These are phyloP conservation scores for Boletales sp. DNA, from an alignment of 768 basidiomycete species.

Conservation along the genomic window DNA sequence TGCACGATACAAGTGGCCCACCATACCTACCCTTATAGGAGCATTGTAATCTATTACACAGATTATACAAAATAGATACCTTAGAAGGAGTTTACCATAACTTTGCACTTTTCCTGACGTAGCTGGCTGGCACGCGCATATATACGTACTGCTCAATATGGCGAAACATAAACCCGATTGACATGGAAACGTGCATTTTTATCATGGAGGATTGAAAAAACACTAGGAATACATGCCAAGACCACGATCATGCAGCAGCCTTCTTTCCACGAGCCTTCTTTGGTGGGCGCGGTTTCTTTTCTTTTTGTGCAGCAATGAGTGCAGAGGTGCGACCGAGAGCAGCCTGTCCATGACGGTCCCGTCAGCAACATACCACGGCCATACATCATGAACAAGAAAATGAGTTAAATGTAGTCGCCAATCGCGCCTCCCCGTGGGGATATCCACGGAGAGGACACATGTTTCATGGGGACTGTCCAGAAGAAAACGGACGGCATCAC, in stretches of 20 bases:
- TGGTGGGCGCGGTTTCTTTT: conserved; percentile 60
- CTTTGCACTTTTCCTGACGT: conserved; percentile 41
- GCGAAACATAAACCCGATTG: not conserved
- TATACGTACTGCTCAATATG: no score
- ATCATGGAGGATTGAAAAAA: conserved; percentile 10
- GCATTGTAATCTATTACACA: no score
- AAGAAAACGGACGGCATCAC: conserved; percentile 23
- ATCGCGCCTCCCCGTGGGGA: conserved; percentile 29
- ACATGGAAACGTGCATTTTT: conserved; percentile 13
- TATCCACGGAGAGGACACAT: conserved; percentile 27
- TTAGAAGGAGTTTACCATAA: no score
- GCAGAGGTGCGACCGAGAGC: conserved; percentile 76
- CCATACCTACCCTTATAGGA: no score
- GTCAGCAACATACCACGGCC: conserved; percentile 48
- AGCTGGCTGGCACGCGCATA: no score
- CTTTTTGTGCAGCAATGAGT: conserved; percentile 63
- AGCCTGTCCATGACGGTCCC: conserved; percentile 42
- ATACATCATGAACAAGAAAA: conserved; percentile 3
- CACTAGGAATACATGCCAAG: conserved; percentile 24
- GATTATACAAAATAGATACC: no score
- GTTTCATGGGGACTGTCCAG: conserved; percentile 19
- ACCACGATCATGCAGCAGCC: conserved; percentile 22
- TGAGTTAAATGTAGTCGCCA: conserved; percentile 20
- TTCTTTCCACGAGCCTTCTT: conserved; percentile 78
- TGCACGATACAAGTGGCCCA: no score